Percentiles rank a stretch among this genome's conserved stretches.
Conservation (phyloP, 2,329 filamentous ascomycete genomes). For the Tolypocladium guangdongense region DNA sequence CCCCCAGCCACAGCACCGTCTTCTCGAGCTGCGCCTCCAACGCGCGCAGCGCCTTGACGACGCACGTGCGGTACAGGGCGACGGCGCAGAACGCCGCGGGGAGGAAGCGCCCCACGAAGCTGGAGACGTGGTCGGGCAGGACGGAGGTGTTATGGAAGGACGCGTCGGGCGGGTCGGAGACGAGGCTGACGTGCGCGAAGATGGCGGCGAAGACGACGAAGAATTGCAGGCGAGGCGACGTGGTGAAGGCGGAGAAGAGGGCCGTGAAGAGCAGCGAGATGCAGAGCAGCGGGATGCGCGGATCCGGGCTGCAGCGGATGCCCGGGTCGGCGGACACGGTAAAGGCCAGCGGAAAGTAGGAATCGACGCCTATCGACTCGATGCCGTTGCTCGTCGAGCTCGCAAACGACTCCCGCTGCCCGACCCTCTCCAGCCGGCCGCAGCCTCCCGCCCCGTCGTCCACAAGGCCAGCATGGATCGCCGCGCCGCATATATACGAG, state of each 20-base stretch:
- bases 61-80: conserved; percentile 74
- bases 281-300: conserved; percentile 75
- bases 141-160: conserved; percentile 58
- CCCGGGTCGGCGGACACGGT: conserved; percentile 50
- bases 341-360: conserved; percentile 82
- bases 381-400: conserved; percentile 63
- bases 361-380: conserved; percentile 66
- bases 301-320: conserved; percentile 62
- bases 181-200: conserved; percentile 87
- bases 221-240: conserved; percentile 72
- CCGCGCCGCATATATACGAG: conserved; percentile 76
- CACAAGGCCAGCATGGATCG: conserved; percentile 77
- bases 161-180: conserved; percentile 72
- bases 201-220: conserved; percentile 70
- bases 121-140: not conserved
- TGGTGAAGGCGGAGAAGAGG: conserved; percentile 70
- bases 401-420: conserved; percentile 52
- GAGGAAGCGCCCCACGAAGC: conserved; percentile 59
- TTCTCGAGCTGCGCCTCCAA: conserved; percentile 82
- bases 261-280: conserved; percentile 73
- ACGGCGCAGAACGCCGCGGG: conserved; percentile 81
- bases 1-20: conserved; percentile 79
- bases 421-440: conserved; percentile 66
- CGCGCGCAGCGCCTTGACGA: conserved; percentile 57
- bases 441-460: conserved; percentile 65